phyloP scores from a whole-genome alignment of 1,284 basidiomycete genomes.

The Stygiomarasmius scandens region DNA sequence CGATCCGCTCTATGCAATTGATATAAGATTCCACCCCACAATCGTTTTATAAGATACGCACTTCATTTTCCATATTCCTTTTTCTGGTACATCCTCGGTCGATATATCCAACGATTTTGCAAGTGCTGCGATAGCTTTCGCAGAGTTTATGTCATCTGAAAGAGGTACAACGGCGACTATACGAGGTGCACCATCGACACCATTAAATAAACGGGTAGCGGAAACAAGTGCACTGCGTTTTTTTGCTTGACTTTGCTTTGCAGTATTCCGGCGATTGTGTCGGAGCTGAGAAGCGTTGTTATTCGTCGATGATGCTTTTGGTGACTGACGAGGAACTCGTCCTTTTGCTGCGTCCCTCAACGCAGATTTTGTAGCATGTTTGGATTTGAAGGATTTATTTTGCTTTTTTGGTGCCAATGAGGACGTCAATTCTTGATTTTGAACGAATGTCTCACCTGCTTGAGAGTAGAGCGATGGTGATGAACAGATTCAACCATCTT shows the following conservation, averaged over 20 bases:
- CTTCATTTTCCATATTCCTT: conserved; percentile 70
- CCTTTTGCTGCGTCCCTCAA: conserved; percentile 84
- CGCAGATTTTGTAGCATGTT: conserved; percentile 83
- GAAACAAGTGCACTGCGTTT: conserved; percentile 75
- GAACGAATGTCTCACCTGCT: conserved; percentile 62
- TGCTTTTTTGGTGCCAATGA: conserved; percentile 44
- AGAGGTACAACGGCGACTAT: conserved; percentile 83
- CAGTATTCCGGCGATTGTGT: conserved; percentile 74
- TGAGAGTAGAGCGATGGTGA: conserved; percentile 81
- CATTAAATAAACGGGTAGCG: conserved; percentile 74
- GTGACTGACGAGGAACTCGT: conserved; percentile 53
- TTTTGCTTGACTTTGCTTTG: conserved; percentile 74
- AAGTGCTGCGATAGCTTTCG: conserved; percentile 59
- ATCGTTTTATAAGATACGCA: conserved; percentile 35
- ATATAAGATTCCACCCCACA: neutral
- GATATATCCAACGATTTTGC: conserved; percentile 66
- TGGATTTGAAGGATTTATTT: conserved; percentile 91
- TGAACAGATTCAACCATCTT: conserved; percentile 40
- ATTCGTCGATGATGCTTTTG: conserved; percentile 48
- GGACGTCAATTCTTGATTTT: neutral
- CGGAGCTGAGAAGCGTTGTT: conserved; percentile 58
- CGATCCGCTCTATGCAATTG: conserved; percentile 65
- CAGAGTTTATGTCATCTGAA: conserved; percentile 64
- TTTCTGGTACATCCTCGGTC: conserved; percentile 51
- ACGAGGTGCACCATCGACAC: conserved; percentile 77